Base-by-base conservation (phyloP, 192 early-diverging fungal species). In the Mortierella hygrophila region DNA sequence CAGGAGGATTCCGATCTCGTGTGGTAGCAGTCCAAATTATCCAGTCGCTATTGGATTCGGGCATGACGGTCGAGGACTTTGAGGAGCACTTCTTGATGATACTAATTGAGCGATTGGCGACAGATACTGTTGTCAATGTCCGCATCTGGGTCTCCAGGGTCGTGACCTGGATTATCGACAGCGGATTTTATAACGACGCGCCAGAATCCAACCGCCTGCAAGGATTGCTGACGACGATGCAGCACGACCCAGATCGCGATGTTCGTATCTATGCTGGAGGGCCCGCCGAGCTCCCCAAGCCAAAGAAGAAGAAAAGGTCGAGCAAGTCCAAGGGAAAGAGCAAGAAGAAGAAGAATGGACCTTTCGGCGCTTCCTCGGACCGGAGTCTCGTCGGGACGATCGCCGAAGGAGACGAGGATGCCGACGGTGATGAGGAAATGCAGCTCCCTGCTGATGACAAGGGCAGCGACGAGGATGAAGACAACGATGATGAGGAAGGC, bases 101-200 rank as follows among this genome's bases (percentile, higher is more conserved):
- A 44, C 71, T 96, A 49, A 72, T 77, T 8, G 91, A 90, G 3
- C 87, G 89, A 18, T 80, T 96, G 65, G 91, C 91, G 0, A 55
- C 77, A 15, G 95, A 96, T 84, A 77, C 84, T 20, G 93, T 96
- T n/a, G 92, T 93, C 0, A 95, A 96, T 79, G 95, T 96, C 26
- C 92, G 94, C 21, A 96, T 96, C 77, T 93, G 91, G 23, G 82
- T 95, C 13, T 93, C 94, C 0, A 83, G 95, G 21, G 84, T 92
- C 6, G 76, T 92, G 21, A 75, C 76, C 49, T 76, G 74, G 52
- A 76, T 90, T 15, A 85, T 84, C 47, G 75, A 82, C 20, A 86
- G 81, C 80, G 82, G 70, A 1, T 72, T 79, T 21, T 83, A 79
- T 38, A 70, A 68, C 18, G 82, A 83, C 29, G 68, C 70, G 18